Conservation (phyloP, 192 early-diverging fungal species). For the Rhizophagus clarus region DNA sequence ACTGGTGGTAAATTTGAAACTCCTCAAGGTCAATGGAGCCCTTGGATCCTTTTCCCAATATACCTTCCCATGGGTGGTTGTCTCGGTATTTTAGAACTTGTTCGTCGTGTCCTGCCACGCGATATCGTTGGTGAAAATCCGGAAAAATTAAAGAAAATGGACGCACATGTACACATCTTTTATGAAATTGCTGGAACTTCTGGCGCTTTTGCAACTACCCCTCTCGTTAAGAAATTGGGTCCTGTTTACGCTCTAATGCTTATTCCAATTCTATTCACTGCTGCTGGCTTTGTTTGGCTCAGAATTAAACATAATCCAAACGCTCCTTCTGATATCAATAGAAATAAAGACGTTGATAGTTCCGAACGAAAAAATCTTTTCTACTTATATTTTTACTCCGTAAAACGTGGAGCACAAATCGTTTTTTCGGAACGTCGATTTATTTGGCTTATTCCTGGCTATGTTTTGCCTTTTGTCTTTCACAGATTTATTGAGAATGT, state of each 20-base stretch:
- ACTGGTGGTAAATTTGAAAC: neutral
- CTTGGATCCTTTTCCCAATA: conserved; percentile 44
- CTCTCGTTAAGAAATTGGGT: conserved; percentile 48
- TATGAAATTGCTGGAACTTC: conserved; percentile 63
- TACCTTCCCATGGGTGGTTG: conserved; percentile 54
- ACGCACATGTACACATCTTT: conserved; percentile 57
- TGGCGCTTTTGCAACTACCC: conserved; percentile 55
- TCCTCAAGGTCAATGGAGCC: conserved; percentile 41
- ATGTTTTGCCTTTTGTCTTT: conserved; percentile 55
- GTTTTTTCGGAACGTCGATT: conserved; percentile 55
- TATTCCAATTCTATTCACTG: conserved; percentile 51
- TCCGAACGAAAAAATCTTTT: conserved; percentile 36
- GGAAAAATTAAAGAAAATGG: conserved; percentile 62
- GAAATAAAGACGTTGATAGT: neutral
- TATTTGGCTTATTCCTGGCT: conserved; percentile 61
- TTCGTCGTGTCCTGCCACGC: conserved; percentile 61
- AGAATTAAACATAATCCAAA: conserved; percentile 38
- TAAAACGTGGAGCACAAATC: conserved; percentile 47
- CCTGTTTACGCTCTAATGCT: conserved; percentile 49
- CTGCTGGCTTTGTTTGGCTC: conserved; percentile 49
- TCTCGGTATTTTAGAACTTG: conserved; percentile 60
- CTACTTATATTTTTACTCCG: conserved; percentile 45
- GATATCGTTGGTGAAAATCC: conserved; percentile 65
- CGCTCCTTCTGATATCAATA: neutral
- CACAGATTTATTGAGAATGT: conserved; percentile 60